These are phyloP conservation scores for Dendrobium huoshanense DNA, from an alignment of 106 monocot genomes.

Conservation along the genomic window DNA sequence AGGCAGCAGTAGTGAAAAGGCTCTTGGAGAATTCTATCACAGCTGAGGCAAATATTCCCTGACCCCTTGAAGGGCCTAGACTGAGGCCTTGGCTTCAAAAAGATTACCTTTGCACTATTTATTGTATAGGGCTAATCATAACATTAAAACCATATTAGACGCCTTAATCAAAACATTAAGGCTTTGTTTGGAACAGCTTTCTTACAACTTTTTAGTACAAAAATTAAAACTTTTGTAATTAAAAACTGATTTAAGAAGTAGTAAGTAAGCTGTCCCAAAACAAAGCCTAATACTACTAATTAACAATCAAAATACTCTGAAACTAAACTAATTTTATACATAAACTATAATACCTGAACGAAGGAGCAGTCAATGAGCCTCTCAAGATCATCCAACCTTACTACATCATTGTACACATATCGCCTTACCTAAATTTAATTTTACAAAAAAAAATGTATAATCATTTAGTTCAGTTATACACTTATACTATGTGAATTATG, in stretches of 20 bases:
- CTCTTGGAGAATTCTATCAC: slow-evolving; percentile 90
- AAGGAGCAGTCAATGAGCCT: slow-evolving; percentile 87
- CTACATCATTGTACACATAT: slow-evolving; percentile 88
- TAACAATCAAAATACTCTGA: background rate
- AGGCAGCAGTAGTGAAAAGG: slow-evolving; percentile 89
- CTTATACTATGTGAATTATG: background rate
- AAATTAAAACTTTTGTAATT: no score
- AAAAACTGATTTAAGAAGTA: no score
- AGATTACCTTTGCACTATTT: slow-evolving; percentile 91
- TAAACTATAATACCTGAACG: slow-evolving; percentile 53
- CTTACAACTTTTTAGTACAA: no score
- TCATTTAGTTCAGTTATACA: no score
- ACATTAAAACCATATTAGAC: background rate
- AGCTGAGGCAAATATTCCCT: slow-evolving; percentile 74
- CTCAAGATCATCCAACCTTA: slow-evolving; percentile 79
- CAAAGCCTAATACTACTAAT: background rate
- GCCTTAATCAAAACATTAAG: background rate
- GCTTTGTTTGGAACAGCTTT: no score
- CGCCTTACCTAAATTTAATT: slow-evolving; percentile 45
- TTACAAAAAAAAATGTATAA: background rate
- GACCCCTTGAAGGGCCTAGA: slow-evolving; percentile 87
- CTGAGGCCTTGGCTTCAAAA: slow-evolving; percentile 85
- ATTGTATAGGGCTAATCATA: slow-evolving; percentile 68
- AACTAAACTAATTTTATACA: background rate
- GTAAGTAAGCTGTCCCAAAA: no score